Percentiles rank a stretch among this genome's conserved stretches.
These are phyloP conservation scores for Pleurotus pulmonarius DNA, from an alignment of 768 basidiomycete species.

Conservation along the genomic window DNA sequence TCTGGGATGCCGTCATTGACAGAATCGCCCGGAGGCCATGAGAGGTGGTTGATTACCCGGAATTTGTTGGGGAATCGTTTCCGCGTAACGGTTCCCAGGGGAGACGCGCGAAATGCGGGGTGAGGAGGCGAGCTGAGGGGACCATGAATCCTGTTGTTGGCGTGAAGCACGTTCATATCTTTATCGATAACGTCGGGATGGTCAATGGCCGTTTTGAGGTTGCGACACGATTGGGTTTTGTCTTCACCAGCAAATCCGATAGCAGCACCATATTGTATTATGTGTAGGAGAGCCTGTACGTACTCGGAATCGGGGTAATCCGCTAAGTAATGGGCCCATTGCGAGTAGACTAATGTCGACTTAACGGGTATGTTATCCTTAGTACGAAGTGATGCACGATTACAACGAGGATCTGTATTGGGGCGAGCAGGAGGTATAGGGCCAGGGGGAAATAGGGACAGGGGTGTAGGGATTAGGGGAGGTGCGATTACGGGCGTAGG, in stretches of 20 bases:
- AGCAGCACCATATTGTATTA: constrained; percentile 22
- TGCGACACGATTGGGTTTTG: constrained; percentile 12
- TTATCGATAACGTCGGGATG: constrained; percentile 5
- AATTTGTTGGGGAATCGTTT: constrained; percentile 17
- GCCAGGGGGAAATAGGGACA: constrained; percentile 8
- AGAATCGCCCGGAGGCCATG: constrained; percentile 3
- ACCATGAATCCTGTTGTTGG: constrained; percentile 15
- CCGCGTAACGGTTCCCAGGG: constrained; percentile 20
- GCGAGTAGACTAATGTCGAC: neutral
- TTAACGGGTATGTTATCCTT: constrained; percentile 3
- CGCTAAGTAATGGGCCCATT: constrained; percentile 17
- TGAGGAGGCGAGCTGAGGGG: constrained; percentile 18
- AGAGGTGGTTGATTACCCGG: constrained; percentile 7
- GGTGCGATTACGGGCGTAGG: too few relatives aligned
- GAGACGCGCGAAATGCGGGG: constrained; percentile 17
- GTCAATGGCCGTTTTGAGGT: constrained; percentile 22
- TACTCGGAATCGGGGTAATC: constrained; percentile 25
- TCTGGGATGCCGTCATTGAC: constrained; percentile 8
- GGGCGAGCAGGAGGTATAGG: constrained; percentile 10
- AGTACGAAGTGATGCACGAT: constrained; percentile 3
- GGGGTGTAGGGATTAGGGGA: constrained; percentile 4
- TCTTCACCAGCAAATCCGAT: constrained; percentile 20
- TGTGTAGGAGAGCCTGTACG: constrained; percentile 20
- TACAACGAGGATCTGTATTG: constrained; percentile 13
- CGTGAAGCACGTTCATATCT: constrained; percentile 10